Evolutionary conservation across 768 basidiomycete species (phyloP).

Genomic region (Arthromyces matolae): DNA sequence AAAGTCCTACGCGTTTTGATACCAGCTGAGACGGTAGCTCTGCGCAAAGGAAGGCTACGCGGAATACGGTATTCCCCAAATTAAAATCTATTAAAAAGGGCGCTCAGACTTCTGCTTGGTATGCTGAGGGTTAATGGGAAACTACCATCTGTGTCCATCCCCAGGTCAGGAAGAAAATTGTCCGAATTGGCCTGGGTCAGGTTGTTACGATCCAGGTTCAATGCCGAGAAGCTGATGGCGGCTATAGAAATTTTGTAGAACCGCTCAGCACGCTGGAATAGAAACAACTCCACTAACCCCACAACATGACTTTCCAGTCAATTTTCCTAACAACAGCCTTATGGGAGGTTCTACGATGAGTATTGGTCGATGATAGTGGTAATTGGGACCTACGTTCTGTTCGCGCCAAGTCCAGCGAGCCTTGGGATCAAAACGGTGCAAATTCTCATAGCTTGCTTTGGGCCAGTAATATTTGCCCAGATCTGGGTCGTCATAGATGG

Average conservation of each 20-base stretch:
- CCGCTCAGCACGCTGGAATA: background rate
- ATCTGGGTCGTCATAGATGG: constrained; percentile 49
- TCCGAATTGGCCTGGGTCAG: constrained; percentile 56
- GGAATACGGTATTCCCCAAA: constrained; percentile 51
- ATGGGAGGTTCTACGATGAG: background rate
- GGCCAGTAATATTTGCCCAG: constrained; percentile 47
- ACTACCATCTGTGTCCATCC: constrained; percentile 45
- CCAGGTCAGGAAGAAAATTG: constrained; percentile 53
- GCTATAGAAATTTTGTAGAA: constrained; percentile 21
- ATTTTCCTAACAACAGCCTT: constrained; percentile 50
- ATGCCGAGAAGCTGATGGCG: constrained; percentile 52
- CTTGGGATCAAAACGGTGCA: constrained; percentile 51
- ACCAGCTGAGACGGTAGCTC: constrained; percentile 63
- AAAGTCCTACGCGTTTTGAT: constrained; percentile 45
- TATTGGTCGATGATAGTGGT: background rate
- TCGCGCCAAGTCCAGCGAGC: constrained; percentile 60
- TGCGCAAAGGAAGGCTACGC: constrained; percentile 47
- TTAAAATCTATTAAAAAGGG: constrained; percentile 43
- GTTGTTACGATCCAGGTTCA: constrained; percentile 53
- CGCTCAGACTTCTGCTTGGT: no score
- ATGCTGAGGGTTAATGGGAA: no score
- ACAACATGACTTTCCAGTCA: constrained; percentile 60
- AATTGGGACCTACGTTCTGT: constrained; percentile 35
- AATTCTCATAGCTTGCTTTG: constrained; percentile 48
- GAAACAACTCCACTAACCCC: constrained; percentile 24